Base-by-base conservation (phyloP, 2,329 filamentous ascomycete species). In the Cladophialophora psammophila region DNA sequence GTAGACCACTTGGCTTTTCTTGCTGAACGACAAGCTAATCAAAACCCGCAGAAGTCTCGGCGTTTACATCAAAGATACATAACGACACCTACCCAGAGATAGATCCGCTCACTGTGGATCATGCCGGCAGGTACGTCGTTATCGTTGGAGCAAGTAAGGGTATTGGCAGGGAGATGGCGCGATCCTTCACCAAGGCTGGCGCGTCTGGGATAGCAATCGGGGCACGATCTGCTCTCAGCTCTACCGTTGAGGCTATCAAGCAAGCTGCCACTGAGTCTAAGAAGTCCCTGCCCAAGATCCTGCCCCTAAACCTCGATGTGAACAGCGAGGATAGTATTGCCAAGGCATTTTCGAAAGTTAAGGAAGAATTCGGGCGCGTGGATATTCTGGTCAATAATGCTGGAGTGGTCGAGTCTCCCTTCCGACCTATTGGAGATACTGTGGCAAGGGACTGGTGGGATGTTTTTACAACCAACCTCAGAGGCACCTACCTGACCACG, bases 81-180 rank as follows among this genome's bases (percentile, higher is more conserved):
- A 75, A 78, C 63, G 82, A 86, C 70, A 87, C 85, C 2, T 89
- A 89, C 73, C 79, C 82, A 0, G 78, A 76, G 63, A 87, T 89
- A 73, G 76, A 81, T 67, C 61, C 65, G 2, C 18, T 58, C 26
- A 75, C 77, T 36, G 69, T 69, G 9, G 61, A 78, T 58, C 61
- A 77, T 26, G 72, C 58, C n/a, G 78, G 78, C 2, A 76, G 75
- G 52, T 70, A 71, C 8, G 75, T 80, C 18, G 74, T 80, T 54
- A 74, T 81, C 52, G 79, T 71, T 38, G 79, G 79, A 4, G 79
- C 75, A 1, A 74, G 75, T 7, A 74, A 73, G 36, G 79, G 79
- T 9, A 66, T 79, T 13, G 79, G 79, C 6, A 72, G 69, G 56
- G 75, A 75, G 38, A 78, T 78, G 35, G 77, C 77, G 6, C 74